Percentiles rank a stretch among this genome's conserved stretches.
phyloP scores from a whole-genome alignment of 2,329 filamentous ascomycete species.

The Penicillium frequentans region DNA sequence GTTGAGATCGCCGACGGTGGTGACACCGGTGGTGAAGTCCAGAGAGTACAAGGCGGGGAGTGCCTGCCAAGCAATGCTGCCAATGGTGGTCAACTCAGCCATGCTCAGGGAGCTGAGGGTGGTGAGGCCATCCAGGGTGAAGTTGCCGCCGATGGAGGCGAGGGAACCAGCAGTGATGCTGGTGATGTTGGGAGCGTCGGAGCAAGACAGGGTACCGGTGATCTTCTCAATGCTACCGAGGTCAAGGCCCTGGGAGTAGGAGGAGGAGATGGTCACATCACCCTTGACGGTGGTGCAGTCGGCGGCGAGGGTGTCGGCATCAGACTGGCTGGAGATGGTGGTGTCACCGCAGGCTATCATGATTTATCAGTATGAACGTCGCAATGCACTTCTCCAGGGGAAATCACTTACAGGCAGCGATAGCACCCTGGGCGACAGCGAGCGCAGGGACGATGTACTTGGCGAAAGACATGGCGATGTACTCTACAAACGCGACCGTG shows the following conservation, averaged over 20 bases:
- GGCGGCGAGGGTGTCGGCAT: conserved; percentile 62
- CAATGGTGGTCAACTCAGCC: conserved; percentile 63
- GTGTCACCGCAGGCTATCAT: conserved; percentile 19
- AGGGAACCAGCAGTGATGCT: conserved; percentile 64
- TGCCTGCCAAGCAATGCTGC: conserved; percentile 68
- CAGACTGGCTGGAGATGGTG: conserved; percentile 59
- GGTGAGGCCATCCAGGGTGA: conserved; percentile 68
- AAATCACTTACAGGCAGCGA: conserved; percentile 42
- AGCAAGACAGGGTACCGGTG: conserved; percentile 54
- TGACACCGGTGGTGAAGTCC: conserved; percentile 64
- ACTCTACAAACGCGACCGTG: conserved; percentile 6
- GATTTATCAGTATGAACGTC: neutral
- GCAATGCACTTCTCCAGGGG: neutral
- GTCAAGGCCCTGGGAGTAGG: conserved; percentile 58
- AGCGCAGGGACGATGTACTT: conserved; percentile 59
- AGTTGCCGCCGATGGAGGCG: conserved; percentile 64
- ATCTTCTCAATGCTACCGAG: conserved; percentile 64
- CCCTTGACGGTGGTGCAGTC: conserved; percentile 69
- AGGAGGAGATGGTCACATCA: conserved; percentile 60
- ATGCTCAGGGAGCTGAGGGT: conserved; percentile 69
- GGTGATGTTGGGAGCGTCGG: conserved; percentile 61
- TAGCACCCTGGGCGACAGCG: conserved; percentile 53
- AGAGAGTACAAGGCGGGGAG: conserved; percentile 65
- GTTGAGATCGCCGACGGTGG: conserved; percentile 64
- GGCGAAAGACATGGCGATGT: conserved; percentile 50